These are phyloP conservation scores for Fusarium udum DNA, from an alignment of 2,329 filamentous ascomycete species.

Conservation along the genomic window DNA sequence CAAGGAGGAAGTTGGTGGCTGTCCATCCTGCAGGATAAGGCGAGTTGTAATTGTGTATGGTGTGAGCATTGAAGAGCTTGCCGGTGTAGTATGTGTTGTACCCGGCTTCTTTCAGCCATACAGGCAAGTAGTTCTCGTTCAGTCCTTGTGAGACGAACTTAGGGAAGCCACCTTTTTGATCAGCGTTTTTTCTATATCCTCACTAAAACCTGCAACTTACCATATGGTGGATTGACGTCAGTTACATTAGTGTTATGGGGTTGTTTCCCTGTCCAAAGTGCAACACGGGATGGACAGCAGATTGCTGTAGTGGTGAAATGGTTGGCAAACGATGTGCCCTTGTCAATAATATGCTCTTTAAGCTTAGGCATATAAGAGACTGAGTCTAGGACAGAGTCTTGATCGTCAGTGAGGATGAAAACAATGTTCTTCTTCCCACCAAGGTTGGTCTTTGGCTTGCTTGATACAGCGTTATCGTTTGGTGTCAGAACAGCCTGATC, in stretches of 20 bases:
- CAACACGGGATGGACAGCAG: conserved; percentile 74
- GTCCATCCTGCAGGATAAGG: conserved; percentile 69
- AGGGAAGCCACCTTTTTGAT: conserved; percentile 58
- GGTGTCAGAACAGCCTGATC: background rate
- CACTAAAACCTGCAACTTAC: background rate
- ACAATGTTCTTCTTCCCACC: conserved; percentile 63
- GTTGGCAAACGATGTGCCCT: conserved; percentile 67
- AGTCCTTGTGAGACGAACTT: conserved; percentile 73
- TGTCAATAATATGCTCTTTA: conserved; percentile 62
- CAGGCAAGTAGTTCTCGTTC: conserved; percentile 73
- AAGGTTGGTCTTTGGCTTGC: background rate
- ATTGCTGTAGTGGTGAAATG: conserved; percentile 74
- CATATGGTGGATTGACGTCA: background rate
- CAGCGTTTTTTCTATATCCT: background rate
- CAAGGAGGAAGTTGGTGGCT: conserved; percentile 50
- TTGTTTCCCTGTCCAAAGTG: conserved; percentile 70
- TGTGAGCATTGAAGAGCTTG: conserved; percentile 76
- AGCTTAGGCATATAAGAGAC: conserved; percentile 68
- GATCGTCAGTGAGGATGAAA: conserved; percentile 75
- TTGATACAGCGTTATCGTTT: background rate
- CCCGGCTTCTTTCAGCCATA: conserved; percentile 75
- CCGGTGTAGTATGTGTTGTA: conserved; percentile 78
- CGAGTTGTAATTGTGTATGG: conserved; percentile 67
- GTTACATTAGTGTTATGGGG: conserved; percentile 79
- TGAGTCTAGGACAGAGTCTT: conserved; percentile 70